Evolutionary conservation across 345 rosid genomes (phyloP), one percentile per base, ranked within the genome.

Genomic region (Gossypium anomalum): DNA sequence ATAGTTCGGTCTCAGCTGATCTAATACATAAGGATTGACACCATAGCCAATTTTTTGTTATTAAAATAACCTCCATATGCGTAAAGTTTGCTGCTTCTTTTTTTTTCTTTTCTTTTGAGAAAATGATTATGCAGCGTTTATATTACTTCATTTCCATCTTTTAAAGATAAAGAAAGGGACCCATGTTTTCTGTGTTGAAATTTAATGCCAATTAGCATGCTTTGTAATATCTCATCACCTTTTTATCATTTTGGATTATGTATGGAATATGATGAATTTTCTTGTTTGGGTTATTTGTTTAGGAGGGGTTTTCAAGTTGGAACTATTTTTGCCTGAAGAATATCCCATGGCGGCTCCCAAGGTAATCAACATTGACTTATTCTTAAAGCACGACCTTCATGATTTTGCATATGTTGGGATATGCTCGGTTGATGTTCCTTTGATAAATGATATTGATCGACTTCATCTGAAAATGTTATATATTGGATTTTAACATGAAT

Each of bases 231-330:
- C 20, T 53, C 34, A 8, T 16, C 57, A 20, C 53, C 51, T 38
- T 53, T 55, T 66, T 55, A 2, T 53, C 52, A 16, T 45, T 60
- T 43, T 22, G 11, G 56, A 57, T 56, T 70, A 44, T 25, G 19
- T 43, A 55, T 51, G 29, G 73, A 49, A 49, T 51, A 17, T 77
- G 71, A 72, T 70, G 56, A 34, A 19, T 78, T 44, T 45, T 38
- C 29, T 74, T 74, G 44, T 72, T 77, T 80, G 51, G 65, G 67
- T 64, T 77, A 11, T 56, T 69, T 74, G 43, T 74, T 22, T 80
- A 95, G 98, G 98, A 22, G 99, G 99, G n/a, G 99, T 95, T 68
- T 95, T 93, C 91, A 95, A 95, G 86, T 84, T 95, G 93, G 99
- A 95, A 78, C 85, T 95, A 73, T 95, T 95, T 85, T 86, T 95